Percentiles rank a stretch among this genome's conserved stretches.
phyloP scores from a whole-genome alignment of 371 early-diverging fungal genomes.

The Apophysomyces sp. region DNA sequence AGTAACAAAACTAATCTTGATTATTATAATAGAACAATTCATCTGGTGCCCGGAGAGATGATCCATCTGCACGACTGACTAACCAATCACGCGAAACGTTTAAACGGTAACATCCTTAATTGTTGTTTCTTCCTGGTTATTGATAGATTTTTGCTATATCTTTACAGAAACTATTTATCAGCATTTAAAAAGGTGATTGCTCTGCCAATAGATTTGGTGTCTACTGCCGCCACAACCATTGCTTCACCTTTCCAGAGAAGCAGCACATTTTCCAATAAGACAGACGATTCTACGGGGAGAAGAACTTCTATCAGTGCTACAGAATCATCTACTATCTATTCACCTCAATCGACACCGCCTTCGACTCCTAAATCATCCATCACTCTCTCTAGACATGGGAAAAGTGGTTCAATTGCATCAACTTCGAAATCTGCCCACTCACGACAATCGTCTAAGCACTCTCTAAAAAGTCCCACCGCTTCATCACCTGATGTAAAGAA shows the following conservation, averaged over 20 bases:
- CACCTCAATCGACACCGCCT: constrained; percentile 21
- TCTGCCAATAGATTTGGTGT: constrained; percentile 48
- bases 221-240: constrained; percentile 43
- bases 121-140: no score
- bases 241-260: constrained; percentile 21
- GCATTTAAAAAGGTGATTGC: constrained; percentile 51
- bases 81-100: constrained; percentile 22
- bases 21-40: not conserved
- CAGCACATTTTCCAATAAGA: not conserved
- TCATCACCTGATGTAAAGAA: constrained; percentile 8
- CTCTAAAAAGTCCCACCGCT: not conserved
- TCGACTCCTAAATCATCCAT: constrained; percentile 15
- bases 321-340: not conserved
- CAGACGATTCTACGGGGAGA: constrained; percentile 6
- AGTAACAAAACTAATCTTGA: not conserved
- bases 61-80: constrained; percentile 9
- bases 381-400: not conserved
- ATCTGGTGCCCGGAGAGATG: constrained; percentile 13
- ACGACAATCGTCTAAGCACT: constrained; percentile 14
- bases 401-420: not conserved
- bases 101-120: constrained; percentile 24
- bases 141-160: no score
- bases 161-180: constrained; percentile 47
- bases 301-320: not conserved
- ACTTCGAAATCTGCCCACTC: constrained; percentile 5